Percentiles rank a stretch among this genome's conserved stretches.
Evolutionary conservation across 441 rosid species (phyloP).

Genomic region (Adansonia grandidieri): DNA sequence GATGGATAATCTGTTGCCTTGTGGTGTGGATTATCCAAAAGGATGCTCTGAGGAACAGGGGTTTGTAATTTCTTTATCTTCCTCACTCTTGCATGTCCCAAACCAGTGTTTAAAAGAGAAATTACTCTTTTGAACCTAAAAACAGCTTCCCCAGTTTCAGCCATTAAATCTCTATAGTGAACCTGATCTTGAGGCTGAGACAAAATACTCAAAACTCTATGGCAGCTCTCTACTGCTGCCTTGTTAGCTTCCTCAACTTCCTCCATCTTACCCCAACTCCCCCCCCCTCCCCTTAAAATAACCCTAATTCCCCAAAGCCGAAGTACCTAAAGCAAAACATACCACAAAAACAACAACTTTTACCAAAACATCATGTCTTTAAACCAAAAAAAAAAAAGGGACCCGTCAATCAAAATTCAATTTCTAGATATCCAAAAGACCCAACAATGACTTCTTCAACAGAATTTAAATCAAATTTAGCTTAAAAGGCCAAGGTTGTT

Average conservation of each 20-base stretch:
- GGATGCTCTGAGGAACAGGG: conserved; percentile 55
- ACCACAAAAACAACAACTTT: conserved; percentile 31
- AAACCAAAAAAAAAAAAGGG: conserved; percentile 27
- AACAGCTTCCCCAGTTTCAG: conserved; percentile 81
- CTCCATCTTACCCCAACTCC: conserved; percentile 54
- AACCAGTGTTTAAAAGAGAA: conserved; percentile 64
- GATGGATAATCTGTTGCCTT: conserved; percentile 43
- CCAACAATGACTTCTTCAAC: conserved; percentile 8
- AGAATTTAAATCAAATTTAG: conserved; percentile 22
- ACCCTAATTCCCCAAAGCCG: conserved; percentile 36
- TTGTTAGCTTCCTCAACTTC: conserved; percentile 86
- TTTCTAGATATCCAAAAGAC: conserved; percentile 26
- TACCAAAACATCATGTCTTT: conserved; percentile 29
- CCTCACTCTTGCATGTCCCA: conserved; percentile 93
- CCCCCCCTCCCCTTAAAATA: conserved; percentile 25
- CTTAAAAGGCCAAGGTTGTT: conserved; percentile 20
- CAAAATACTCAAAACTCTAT: conserved; percentile 56
- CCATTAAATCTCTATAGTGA: conserved; percentile 55
- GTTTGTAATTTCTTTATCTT: conserved; percentile 53
- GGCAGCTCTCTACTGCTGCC: conserved; percentile 77
- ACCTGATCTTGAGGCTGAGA: conserved; percentile 63
- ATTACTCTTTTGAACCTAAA: conserved; percentile 75
- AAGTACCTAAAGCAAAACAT: conserved; percentile 29
- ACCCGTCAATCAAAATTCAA: conserved; percentile 44
- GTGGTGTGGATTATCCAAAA: conserved; percentile 57